Evolutionary conservation across 2,329 filamentous ascomycete species (phyloP), one percentile per base, ranked within the genome.

Genomic region (Ophiostoma sp.): DNA sequence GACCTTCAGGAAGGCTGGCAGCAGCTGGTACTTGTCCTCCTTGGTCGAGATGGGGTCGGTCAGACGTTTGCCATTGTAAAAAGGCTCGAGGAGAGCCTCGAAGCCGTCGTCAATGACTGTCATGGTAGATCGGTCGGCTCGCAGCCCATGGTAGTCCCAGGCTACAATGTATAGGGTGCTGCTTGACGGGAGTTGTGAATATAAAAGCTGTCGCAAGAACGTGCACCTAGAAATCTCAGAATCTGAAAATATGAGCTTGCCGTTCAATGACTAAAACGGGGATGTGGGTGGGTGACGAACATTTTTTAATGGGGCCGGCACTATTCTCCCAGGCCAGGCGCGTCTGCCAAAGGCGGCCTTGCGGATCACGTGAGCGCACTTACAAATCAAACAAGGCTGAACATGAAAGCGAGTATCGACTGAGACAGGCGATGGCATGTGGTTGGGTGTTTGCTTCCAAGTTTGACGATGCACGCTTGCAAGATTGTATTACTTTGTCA

Each of bases 1-100:
- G 75, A 97, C 93, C 79, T 97, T 97, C 69, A 99, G 82, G 78
- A 99, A 99, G n/a, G 95, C 95, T 0, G 95, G 96, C 41, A 99
- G 81, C 58, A 99, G 83, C 77, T 98, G 97, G 87, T 94, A 97
- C 83, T 99, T 99, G 81, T 99, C 95, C 75, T 90, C 84, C 73
- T 83, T 84, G 67, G 83, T 87, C 41, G 83, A 87, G 72, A 89
- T 86, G 58, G 85, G 84, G 74, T 88, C 86, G 0, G 85, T 88
- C 69, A 88, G 80, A 77, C 85, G 86, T 79, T 88, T 89, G 75
- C 86, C 86, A 74, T 88, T 87, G 77, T 89, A 88, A 74, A 88
- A 87, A 42, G 86, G 86, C 81, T 88, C 85, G 70, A 88, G 77
- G 64, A 89, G 83, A 75, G 86, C 86, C 79, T 88, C 85, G 75